phyloP scores from a whole-genome alignment of 306 rosid species.

The Prunus fruticosa region DNA sequence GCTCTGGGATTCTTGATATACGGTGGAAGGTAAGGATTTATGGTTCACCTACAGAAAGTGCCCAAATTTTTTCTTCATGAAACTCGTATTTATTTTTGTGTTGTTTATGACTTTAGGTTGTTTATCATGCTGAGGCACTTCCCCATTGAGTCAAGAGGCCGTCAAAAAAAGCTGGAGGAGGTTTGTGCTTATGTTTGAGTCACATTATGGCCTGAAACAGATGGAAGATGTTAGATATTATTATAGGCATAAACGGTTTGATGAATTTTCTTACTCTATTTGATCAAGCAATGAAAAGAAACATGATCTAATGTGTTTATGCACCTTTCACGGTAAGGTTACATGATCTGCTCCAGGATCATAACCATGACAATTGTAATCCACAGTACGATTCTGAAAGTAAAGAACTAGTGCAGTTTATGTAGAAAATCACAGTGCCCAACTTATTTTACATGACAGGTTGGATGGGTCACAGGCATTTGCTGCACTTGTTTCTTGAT shows the following conservation, averaged over 20 bases:
- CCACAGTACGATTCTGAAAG: neutral
- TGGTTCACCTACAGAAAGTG: neutral
- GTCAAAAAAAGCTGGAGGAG: slow-evolving; percentile 74
- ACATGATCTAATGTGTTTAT: neutral
- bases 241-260: too few species aligned
- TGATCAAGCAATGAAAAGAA: neutral
- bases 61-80: neutral
- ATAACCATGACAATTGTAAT: neutral
- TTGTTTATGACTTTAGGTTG: slow-evolving; percentile 41
- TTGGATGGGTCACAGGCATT: slow-evolving; percentile 66
- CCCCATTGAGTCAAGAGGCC: slow-evolving; percentile 82
- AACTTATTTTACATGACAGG: slow-evolving; percentile 40
- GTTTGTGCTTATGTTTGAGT: slow-evolving; percentile 29
- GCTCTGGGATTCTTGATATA: slow-evolving; percentile 72
- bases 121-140: slow-evolving; percentile 68
- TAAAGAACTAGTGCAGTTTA: neutral
- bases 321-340: neutral
- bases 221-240: neutral
- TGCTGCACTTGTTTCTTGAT: slow-evolving; percentile 75
- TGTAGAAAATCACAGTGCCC: neutral
- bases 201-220: slow-evolving; percentile 9
- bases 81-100: slow-evolving; percentile 1
- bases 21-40: slow-evolving; percentile 70
- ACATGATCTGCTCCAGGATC: neutral
- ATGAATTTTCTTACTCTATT: neutral